Percentiles rank a stretch among this genome's conserved stretches.
These are phyloP conservation scores for Xylaria sp. DNA, from an alignment of 2,329 filamentous ascomycete species.

Conservation along the genomic window DNA sequence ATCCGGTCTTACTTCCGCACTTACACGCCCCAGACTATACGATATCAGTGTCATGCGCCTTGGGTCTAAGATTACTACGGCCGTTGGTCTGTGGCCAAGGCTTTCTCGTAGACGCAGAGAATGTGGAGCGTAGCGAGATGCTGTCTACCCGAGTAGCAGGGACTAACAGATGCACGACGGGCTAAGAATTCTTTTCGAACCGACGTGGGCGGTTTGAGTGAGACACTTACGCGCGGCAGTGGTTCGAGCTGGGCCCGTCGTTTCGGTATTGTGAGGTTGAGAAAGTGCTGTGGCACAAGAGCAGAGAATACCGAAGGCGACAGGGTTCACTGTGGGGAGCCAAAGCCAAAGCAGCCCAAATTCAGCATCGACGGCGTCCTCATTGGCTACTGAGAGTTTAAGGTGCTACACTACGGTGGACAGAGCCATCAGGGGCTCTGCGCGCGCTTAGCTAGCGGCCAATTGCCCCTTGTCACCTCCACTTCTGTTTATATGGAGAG, in stretches of 20 bases:
- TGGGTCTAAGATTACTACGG: conserved; percentile 7
- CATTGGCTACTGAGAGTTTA: conserved; percentile 31
- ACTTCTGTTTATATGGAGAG: neutral
- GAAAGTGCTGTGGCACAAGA: conserved; percentile 5
- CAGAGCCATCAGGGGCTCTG: conserved; percentile 29
- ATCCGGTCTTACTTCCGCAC: conserved; percentile 6
- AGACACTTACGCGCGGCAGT: conserved; percentile 40
- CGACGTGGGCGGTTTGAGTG: conserved; percentile 39
- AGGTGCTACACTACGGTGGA: conserved; percentile 28
- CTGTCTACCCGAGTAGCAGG: conserved; percentile 19
- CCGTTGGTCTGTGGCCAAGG: conserved; percentile 12
- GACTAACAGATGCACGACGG: conserved; percentile 35
- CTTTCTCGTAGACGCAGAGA: conserved; percentile 10
- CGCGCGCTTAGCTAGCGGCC: conserved; percentile 15
- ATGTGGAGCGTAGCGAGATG: conserved; percentile 18
- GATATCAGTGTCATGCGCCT: conserved; percentile 1
- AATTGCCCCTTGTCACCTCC: neutral
- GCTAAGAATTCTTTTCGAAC: conserved; percentile 35
- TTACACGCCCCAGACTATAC: conserved; percentile 18
- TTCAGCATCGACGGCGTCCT: conserved; percentile 7
- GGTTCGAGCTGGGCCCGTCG: conserved; percentile 25
- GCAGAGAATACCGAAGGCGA: neutral
- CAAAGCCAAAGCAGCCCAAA: conserved; percentile 22
- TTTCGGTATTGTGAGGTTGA: conserved; percentile 31
- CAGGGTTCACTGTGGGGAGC: conserved; percentile 30